phyloP scores from a whole-genome alignment of 2,329 filamentous ascomycete species.

The Sarocladium oryzae region DNA sequence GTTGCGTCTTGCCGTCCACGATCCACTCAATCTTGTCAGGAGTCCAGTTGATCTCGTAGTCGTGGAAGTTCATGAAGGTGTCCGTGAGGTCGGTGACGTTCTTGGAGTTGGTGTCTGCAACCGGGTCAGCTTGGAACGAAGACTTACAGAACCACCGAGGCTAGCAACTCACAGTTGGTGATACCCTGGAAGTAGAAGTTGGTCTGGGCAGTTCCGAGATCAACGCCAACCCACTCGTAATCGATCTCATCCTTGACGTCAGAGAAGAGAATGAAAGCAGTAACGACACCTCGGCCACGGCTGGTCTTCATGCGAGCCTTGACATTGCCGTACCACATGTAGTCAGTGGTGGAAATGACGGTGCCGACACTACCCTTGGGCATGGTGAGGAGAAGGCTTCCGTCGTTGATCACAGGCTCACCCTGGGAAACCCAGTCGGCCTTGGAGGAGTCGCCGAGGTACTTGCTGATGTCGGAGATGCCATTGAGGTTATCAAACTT shows the following conservation, averaged over 20 bases:
- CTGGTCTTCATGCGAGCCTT: constrained; percentile 79
- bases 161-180: constrained; percentile 64
- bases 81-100: constrained; percentile 61
- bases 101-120: constrained; percentile 62
- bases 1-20: constrained; percentile 72
- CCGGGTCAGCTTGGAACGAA: too few species aligned
- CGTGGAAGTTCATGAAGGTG: constrained; percentile 74
- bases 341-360: constrained; percentile 72
- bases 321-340: constrained; percentile 97
- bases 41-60: constrained; percentile 90
- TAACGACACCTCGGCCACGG: constrained; percentile 84
- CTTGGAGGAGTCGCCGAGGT: constrained; percentile 74
- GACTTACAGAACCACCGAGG: too few species aligned
- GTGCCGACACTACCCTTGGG: constrained; percentile 78
- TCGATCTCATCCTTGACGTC: constrained; percentile 99
- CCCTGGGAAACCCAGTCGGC: constrained; percentile 89
- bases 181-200: constrained; percentile 98
- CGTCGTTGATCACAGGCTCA: constrained; percentile 59
- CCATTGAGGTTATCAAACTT: constrained; percentile 64
- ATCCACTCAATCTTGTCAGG: constrained; percentile 82
- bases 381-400: constrained; percentile 82
- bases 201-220: constrained; percentile 73
- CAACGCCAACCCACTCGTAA: constrained; percentile 85
- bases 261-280: constrained; percentile 89
- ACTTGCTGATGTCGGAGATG: constrained; percentile 67